Base-by-base conservation (phyloP, 345 rosid species). In the Ailanthus altissimus region DNA sequence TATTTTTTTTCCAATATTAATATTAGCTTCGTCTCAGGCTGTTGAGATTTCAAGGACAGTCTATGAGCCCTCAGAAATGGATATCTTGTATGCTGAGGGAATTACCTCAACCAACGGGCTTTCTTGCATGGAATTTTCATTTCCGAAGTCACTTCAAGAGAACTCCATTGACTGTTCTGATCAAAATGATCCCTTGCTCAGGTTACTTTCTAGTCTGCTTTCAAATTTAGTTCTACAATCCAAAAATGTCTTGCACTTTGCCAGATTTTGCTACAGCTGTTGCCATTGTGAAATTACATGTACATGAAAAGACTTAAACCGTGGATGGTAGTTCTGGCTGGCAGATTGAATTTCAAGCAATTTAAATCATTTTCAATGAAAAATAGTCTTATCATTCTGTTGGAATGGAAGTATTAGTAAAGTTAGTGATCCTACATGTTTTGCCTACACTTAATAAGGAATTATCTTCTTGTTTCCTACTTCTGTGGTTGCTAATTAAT, bases 81-180 rank as follows among this genome's bases (percentile, higher is more conserved):
- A 96, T 83, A 88, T 93, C 78, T 77, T 96, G 78, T 90, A 92
- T 75, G 88, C 94, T 43, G 94, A 96, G 79, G 97, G 97, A 76
- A 82, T 89, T 16, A 66, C 90, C 36, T 81, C 92, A 64, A 87
- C 91, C 80, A 90, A 87, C 16, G 89, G 97, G 63, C 91, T 90
- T 74, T 89, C 90, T 36, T 81, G 70, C 88, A 88, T 90, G 86
- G 97, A 92, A 21, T 96, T 92, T 87, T 87, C 93, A 60, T 91
- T 86, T 83, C 93, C 93, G 43, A 60, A 65, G 59, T 36, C 79
- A 66, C 8, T 76, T 62, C 77, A 70, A 69, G 92, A 88, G 26
- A 61, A 28, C 49, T 72, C 26, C 45, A 69, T 59, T 26, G 84
- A 84, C 53, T 0, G 45, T 25, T 82, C 64, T n/a, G 78, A 89